phyloP scores from a whole-genome alignment of 805 yeast species.

The Spathaspora hagerdaliae region DNA sequence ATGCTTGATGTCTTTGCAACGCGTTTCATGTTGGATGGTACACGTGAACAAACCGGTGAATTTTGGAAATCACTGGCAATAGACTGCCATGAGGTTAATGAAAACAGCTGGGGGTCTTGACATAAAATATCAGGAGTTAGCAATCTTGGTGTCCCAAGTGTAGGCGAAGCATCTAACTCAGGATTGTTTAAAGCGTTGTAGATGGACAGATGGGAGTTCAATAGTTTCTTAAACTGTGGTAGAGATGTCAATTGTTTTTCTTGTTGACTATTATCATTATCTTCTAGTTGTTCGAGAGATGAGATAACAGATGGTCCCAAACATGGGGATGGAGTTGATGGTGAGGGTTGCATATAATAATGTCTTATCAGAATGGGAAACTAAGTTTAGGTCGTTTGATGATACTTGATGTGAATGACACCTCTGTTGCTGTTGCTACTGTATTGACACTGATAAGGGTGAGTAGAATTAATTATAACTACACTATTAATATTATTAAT shows the following conservation, averaged over 20 bases:
- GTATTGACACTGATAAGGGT: too few species aligned
- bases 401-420: too few species aligned
- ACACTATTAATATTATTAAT: too few species aligned
- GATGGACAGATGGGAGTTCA: conserved; percentile 35
- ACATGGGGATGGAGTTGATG: too few species aligned
- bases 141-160: conserved; percentile 6
- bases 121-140: conserved; percentile 5
- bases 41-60: conserved; percentile 7
- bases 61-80: conserved; percentile 16
- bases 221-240: conserved; percentile 18
- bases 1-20: conserved; percentile 1
- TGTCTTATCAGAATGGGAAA: too few species aligned
- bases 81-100: conserved; percentile 29
- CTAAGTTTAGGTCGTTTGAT: too few species aligned
- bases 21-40: conserved; percentile 1
- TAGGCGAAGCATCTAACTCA: conserved; percentile 27
- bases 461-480: too few species aligned
- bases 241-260: not conserved
- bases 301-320: too few species aligned
- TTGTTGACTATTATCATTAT: too few species aligned
- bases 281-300: too few species aligned
- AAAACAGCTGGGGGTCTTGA: conserved; percentile 7
- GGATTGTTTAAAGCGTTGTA: conserved; percentile 38
- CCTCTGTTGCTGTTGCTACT: too few species aligned
- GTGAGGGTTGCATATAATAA: too few species aligned